Evolutionary conservation across 129 eudicot species (phyloP).

Genomic region (Oenanthe sinensis): DNA sequence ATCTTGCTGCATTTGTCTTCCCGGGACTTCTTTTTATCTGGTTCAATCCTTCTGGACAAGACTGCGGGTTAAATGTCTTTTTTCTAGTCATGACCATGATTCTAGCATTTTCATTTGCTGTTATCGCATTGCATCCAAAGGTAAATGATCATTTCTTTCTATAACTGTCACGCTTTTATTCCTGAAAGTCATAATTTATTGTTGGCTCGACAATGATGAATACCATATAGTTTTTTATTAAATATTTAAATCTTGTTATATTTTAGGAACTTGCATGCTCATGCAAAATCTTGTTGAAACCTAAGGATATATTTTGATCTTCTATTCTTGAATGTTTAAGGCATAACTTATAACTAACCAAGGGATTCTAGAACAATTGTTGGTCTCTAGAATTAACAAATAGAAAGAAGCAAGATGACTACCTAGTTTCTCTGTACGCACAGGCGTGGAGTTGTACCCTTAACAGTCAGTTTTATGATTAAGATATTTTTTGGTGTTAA

Average conservation of each 20-base stretch:
- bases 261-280: not conserved
- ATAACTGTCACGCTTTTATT: not conserved
- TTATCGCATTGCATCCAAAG: constrained; percentile 80
- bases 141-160: constrained; percentile 24
- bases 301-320: not conserved
- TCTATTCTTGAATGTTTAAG: not conserved
- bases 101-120: constrained; percentile 64
- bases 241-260: not conserved
- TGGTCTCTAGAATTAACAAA: not conserved
- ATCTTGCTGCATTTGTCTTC: constrained; percentile 61
- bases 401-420: not conserved
- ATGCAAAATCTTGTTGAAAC: not conserved
- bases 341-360: not conserved
- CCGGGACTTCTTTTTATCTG: constrained; percentile 77
- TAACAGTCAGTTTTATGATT: not conserved
- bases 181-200: not conserved
- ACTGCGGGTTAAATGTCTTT: constrained; percentile 88
- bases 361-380: not conserved
- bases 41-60: constrained; percentile 97
- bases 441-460: not conserved
- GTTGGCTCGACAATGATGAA: not conserved
- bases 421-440: not conserved
- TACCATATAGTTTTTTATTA: not conserved
- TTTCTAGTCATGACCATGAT: constrained; percentile 91
- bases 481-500: not conserved